phyloP scores from a whole-genome alignment of 441 rosid genomes.

The Adansonia gregorii region DNA sequence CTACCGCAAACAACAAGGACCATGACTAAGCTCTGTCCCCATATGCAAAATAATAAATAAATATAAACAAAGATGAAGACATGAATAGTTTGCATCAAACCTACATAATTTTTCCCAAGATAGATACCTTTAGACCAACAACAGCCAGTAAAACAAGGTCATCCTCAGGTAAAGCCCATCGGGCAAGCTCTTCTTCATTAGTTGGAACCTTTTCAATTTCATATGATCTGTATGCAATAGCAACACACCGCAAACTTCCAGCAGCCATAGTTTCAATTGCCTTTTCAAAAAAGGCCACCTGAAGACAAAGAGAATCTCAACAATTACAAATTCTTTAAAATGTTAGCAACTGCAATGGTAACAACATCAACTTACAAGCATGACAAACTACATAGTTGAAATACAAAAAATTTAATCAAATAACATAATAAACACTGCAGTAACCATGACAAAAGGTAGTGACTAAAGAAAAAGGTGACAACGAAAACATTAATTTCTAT shows the following conservation, averaged over 20 bases:
- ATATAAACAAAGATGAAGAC: background rate
- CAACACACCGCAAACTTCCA: constrained; percentile 89
- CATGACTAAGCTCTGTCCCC: background rate
- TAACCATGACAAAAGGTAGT: background rate
- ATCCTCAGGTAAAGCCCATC: constrained; percentile 86
- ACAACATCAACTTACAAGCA: background rate
- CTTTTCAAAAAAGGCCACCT: constrained; percentile 56
- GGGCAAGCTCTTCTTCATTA: constrained; percentile 63
- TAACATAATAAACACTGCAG: background rate
- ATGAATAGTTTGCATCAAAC: background rate
- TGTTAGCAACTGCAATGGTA: background rate
- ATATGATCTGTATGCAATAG: constrained; percentile 79
- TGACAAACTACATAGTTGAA: background rate
- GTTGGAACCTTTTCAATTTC: constrained; percentile 68
- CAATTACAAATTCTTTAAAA: background rate
- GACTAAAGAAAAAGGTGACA: background rate
- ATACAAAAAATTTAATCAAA: background rate
- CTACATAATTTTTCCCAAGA: background rate
- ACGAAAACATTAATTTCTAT: background rate
- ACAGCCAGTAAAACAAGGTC: constrained; percentile 52
- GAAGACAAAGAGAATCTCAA: constrained; percentile 33
- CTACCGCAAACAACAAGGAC: constrained; percentile 1
- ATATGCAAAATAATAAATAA: background rate
- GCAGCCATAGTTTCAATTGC: constrained; percentile 92
- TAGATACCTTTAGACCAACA: constrained; percentile 76